Evolutionary conservation across 1,284 basidiomycete species (phyloP).

Genomic region (Tilletia setariae): DNA sequence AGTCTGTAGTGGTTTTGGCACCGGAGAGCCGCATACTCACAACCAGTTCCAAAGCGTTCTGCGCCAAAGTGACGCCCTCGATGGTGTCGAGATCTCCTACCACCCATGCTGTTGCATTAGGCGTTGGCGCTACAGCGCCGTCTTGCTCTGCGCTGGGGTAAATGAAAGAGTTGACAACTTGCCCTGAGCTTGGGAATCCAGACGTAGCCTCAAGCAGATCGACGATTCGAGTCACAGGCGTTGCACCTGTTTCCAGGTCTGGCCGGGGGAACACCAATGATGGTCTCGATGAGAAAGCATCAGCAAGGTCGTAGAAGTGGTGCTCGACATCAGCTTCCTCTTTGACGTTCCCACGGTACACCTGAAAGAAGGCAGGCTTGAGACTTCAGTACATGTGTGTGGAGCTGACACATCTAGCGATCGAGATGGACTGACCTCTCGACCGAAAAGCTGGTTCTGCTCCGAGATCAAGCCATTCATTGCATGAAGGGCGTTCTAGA

Average conservation of each 20-base stretch:
- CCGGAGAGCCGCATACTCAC: conserved; percentile 1
- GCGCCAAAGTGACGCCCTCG: conserved; percentile 63
- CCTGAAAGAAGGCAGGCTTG: conserved; percentile 56
- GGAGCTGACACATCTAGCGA: background rate
- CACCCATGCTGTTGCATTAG: conserved; percentile 63
- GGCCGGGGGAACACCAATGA: conserved; percentile 61
- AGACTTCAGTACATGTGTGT: background rate
- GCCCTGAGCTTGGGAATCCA: conserved; percentile 21
- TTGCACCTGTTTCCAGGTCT: conserved; percentile 2
- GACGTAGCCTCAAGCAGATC: conserved; percentile 27
- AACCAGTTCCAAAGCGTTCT: conserved; percentile 61
- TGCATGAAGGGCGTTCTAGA: conserved; percentile 11
- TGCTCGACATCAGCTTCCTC: conserved; percentile 65
- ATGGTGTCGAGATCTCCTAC: conserved; percentile 74
- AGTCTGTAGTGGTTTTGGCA: background rate
- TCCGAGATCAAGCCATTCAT: conserved; percentile 34
- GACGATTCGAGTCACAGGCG: conserved; percentile 16
- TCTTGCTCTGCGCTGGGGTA: conserved; percentile 21
- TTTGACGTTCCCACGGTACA: conserved; percentile 66
- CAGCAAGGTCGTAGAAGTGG: conserved; percentile 85
- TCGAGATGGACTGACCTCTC: background rate
- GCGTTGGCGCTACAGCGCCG: conserved; percentile 21
- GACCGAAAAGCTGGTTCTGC: conserved; percentile 34
- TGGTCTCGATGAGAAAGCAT: conserved; percentile 69
- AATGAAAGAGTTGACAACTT: conserved; percentile 21